Conservation (phyloP, 805 yeast species). For the Torulaspora microellipsoides region DNA sequence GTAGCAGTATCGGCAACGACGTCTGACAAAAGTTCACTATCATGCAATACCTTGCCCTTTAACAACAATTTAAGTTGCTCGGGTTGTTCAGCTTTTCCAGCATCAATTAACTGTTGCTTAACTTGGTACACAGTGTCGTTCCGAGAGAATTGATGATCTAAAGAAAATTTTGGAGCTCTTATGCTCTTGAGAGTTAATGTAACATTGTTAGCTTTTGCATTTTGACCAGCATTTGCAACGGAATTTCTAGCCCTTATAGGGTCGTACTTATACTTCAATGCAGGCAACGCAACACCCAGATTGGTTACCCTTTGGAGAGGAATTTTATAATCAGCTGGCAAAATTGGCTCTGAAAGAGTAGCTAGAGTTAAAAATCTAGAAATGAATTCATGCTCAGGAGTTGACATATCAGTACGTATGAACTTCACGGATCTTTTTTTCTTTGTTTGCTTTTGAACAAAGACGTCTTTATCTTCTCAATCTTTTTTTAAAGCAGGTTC, state of each 20-base stretch:
- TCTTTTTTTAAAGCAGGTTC: neutral
- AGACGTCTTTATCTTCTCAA: no score
- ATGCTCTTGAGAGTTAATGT: slow-evolving; percentile 55
- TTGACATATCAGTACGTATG: slow-evolving; percentile 2
- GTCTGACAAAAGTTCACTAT: slow-evolving; percentile 40
- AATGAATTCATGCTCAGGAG: slow-evolving; percentile 44
- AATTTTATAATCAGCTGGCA: slow-evolving; percentile 27
- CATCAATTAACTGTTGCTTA: slow-evolving; percentile 29
- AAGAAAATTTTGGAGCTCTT: slow-evolving; percentile 63
- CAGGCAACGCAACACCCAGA: slow-evolving; percentile 46
- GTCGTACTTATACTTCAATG: slow-evolving; percentile 39
- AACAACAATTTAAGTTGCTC: slow-evolving; percentile 47
- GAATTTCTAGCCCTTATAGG: slow-evolving; percentile 17
- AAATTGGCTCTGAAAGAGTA: slow-evolving; percentile 38
- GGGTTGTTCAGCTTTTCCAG: slow-evolving; percentile 34
- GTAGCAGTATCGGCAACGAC: slow-evolving; percentile 31
- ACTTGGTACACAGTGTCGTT: slow-evolving; percentile 34
- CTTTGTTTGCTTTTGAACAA: neutral
- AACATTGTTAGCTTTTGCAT: slow-evolving; percentile 1
- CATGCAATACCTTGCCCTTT: slow-evolving; percentile 61
- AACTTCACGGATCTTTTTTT: neutral
- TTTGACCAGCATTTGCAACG: neutral
- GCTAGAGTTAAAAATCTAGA: slow-evolving; percentile 47
- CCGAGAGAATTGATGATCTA: slow-evolving; percentile 24
- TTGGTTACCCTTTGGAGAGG: slow-evolving; percentile 35